Evolutionary conservation across 208 protist genomes (phyloP), one percentile per base, ranked within the genome.

Genomic region (Herpetomonas muscarum): DNA sequence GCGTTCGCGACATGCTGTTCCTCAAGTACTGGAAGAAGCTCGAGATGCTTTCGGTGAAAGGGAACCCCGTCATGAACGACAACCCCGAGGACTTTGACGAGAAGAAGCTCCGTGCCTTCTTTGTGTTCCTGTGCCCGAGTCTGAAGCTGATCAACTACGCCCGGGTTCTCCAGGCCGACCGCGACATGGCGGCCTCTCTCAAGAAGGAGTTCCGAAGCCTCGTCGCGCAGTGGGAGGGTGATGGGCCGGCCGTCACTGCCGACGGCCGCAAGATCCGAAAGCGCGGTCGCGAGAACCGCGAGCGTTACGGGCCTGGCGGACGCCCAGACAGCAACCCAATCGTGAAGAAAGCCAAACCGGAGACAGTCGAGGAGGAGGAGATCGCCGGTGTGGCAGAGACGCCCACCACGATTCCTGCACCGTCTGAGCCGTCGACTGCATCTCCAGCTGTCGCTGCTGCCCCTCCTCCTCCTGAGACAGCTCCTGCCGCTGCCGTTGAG

Each of bases 111-210:
- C 81, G 82, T 1, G 81, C 85, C 13, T 92, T 91, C 64, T 42
- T 94, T 17, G 70, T 90, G 31, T 90, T 82, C 57, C 59, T 94
- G 36, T 94, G 88, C 55, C 85, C 88, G 0, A 70, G 60, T 15
- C 65, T 94, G 21, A 87, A 88, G 54, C 69, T 94, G 32, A 79
- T 94, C 28, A 90, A 94, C 69, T 88, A 90, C 29, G 62, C 85
- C 32, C 81, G 88, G n/a, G 85, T 94, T n/a, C 88, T 77, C 2
- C 47, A 76, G 49, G 24, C 30, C 1, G 81, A 92, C 31, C 64
- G 74, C 24, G 63, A 73, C 2, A 56, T 58, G 30, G 57, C 61
- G 24, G 63, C 64, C 28, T 17, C 51, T 6, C 24, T 61, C 22
- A 64, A 51, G 17, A 55, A 64, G 31, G 68, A 79, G 55, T 89